phyloP scores from a whole-genome alignment of 2,329 filamentous ascomycete genomes.

The Pestalotiopsis sp. region DNA sequence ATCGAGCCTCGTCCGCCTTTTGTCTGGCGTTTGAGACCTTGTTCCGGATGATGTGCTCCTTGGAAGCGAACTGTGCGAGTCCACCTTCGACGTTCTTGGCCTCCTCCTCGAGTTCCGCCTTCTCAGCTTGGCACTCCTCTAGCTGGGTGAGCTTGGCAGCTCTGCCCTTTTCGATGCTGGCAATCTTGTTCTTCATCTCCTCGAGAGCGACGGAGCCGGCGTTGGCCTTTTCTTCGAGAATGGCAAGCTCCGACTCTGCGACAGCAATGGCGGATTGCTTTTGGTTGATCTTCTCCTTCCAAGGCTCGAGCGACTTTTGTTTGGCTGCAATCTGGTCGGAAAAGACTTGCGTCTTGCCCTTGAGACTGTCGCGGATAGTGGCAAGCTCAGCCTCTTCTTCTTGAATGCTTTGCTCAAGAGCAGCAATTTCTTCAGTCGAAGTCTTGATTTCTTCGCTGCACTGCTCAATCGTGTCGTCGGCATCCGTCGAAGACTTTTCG shows the following conservation, averaged over 20 bases:
- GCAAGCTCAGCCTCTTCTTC: conserved; percentile 80
- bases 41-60: conserved; percentile 79
- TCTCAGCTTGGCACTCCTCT: conserved; percentile 72
- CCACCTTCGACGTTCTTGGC: conserved; percentile 70
- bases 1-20: conserved; percentile 93
- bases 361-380: conserved; percentile 81
- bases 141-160: conserved; percentile 72
- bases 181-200: conserved; percentile 80
- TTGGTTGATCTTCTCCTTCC: conserved; percentile 95
- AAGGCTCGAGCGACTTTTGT: conserved; percentile 92
- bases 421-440: conserved; percentile 70
- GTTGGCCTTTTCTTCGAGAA: conserved; percentile 85
- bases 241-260: conserved; percentile 90
- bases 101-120: conserved; percentile 72
- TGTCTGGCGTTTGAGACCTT: conserved; percentile 88
- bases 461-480: conserved; percentile 75
- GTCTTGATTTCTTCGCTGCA: conserved; percentile 77
- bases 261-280: conserved; percentile 94
- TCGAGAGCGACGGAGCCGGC: conserved; percentile 81
- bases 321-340: conserved; percentile 90
- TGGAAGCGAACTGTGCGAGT: conserved; percentile 68
- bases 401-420: conserved; percentile 75
- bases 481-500: conserved; percentile 72
- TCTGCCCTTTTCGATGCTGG: conserved; percentile 69
- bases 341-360: conserved; percentile 93